Evolutionary conservation across 305 asterid genomes (phyloP).

Genomic region (Rubia peregrina): DNA sequence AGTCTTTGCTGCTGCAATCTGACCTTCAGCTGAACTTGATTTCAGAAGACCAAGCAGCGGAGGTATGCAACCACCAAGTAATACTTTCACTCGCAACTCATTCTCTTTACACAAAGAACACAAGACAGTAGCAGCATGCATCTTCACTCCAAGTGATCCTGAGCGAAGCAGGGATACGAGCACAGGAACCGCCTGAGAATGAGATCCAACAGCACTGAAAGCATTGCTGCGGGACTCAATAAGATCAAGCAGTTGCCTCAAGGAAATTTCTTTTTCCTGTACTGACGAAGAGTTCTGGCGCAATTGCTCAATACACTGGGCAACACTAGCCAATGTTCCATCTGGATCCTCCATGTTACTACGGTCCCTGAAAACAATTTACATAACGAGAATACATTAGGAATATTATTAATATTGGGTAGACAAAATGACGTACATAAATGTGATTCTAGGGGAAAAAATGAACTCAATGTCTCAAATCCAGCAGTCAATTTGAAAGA

Average conservation of each 20-base stretch:
- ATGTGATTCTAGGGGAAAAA: background rate
- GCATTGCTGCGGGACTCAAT: slow-evolving; percentile 82
- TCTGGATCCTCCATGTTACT: slow-evolving; percentile 99
- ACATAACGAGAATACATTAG: background rate
- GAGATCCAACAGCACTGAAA: slow-evolving; percentile 97
- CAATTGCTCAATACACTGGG: slow-evolving; percentile 94
- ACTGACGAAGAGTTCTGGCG: slow-evolving; percentile 82
- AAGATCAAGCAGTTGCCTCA: slow-evolving; percentile 78
- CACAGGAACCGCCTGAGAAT: slow-evolving; percentile 99
- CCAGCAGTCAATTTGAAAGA: background rate
- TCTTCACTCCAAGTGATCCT: slow-evolving; percentile 83
- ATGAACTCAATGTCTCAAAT: background rate
- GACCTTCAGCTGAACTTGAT: slow-evolving; percentile 88
- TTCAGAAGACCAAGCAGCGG: slow-evolving; percentile 98
- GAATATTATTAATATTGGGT: background rate
- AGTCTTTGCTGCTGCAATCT: slow-evolving; percentile 93
- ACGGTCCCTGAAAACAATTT: slow-evolving; percentile 62
- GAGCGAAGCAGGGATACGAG: slow-evolving; percentile 89
- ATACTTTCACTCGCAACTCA: slow-evolving; percentile 87
- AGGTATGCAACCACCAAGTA: slow-evolving; percentile 98
- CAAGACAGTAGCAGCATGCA: slow-evolving; percentile 86
- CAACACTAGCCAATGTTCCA: slow-evolving; percentile 97
- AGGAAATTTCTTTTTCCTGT: slow-evolving; percentile 75
- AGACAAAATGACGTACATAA: background rate
- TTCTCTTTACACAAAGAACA: slow-evolving; percentile 97